Evolutionary conservation across 2,329 filamentous ascomycete species (phyloP).

Genomic region (Curvularia spicifera): DNA sequence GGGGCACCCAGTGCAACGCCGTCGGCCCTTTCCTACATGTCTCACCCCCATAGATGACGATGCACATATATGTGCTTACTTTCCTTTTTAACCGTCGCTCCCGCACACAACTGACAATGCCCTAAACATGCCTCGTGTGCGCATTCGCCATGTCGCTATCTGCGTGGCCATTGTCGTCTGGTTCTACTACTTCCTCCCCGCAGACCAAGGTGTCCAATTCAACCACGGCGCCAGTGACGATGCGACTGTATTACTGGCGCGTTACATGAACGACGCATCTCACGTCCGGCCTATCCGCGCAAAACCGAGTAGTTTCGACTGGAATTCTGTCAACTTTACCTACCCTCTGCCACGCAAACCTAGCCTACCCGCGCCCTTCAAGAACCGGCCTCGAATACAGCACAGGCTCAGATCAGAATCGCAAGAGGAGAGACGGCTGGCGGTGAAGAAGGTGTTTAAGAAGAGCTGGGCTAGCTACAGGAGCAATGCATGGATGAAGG

Average conservation of each 20-base stretch:
- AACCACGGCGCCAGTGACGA: constrained; percentile 16
- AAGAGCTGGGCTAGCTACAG: constrained; percentile 55
- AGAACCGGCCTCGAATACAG: constrained; percentile 45
- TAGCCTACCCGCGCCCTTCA: constrained; percentile 35
- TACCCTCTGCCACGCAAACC: constrained; percentile 39
- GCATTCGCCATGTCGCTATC: constrained; percentile 35
- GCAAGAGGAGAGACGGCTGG: constrained; percentile 34
- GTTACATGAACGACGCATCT: constrained; percentile 42
- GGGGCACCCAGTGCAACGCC: constrained; percentile 7
- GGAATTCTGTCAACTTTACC: constrained; percentile 38
- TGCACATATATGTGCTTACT: constrained; percentile 6
- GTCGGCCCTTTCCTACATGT: constrained; percentile 3
- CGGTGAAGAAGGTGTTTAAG: constrained; percentile 48
- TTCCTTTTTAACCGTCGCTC: background rate
- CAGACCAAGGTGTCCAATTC: constrained; percentile 3
- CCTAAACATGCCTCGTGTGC: constrained; percentile 37
- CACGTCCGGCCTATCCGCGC: constrained; percentile 32
- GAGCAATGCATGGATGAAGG: constrained; percentile 54
- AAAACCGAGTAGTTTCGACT: constrained; percentile 40
- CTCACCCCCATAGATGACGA: constrained; percentile 1
- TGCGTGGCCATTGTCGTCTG: constrained; percentile 36
- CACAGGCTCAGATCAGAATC: constrained; percentile 33
- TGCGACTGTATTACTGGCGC: constrained; percentile 34
- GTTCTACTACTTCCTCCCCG: constrained; percentile 37
- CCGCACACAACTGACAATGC: constrained; percentile 10